These are phyloP conservation scores for Mallotus repandus DNA, from an alignment of 441 rosid species.

Conservation along the genomic window DNA sequence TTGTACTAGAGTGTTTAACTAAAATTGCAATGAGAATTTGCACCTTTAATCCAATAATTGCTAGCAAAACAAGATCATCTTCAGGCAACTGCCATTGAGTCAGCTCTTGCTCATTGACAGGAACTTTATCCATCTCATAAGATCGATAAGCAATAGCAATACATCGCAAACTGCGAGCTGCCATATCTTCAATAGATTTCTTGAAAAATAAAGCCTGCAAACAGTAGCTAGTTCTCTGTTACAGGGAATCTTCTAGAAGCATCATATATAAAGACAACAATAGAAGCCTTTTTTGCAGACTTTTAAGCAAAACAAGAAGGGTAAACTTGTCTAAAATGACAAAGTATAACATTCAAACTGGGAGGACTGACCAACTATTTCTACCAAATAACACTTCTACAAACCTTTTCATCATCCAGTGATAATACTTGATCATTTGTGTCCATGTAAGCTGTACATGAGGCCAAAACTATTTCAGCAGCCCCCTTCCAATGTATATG, in stretches of 20 bases:
- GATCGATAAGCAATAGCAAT: slow-evolving; percentile 85
- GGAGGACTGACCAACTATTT: background rate
- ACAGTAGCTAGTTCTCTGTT: slow-evolving; percentile 16
- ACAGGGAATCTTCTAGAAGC: background rate
- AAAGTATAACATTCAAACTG: background rate
- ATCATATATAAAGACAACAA: background rate
- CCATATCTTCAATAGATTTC: slow-evolving; percentile 84
- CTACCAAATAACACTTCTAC: background rate
- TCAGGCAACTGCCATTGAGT: slow-evolving; percentile 78
- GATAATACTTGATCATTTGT: slow-evolving; percentile 38
- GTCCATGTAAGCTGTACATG: slow-evolving; percentile 62
- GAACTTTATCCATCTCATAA: slow-evolving; percentile 62
- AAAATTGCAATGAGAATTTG: background rate
- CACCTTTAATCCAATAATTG: slow-evolving; percentile 92
- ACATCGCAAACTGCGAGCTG: slow-evolving; percentile 86
- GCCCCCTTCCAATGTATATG: slow-evolving; percentile 98
- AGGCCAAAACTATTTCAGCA: slow-evolving; percentile 85
- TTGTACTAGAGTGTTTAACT: too few relatives aligned
- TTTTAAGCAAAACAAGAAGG: background rate
- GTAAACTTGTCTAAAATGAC: background rate
- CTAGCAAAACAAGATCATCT: slow-evolving; percentile 80
- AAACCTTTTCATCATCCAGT: slow-evolving; percentile 70
- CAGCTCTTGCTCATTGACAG: slow-evolving; percentile 64
- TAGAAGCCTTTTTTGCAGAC: background rate
- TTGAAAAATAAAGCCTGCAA: slow-evolving; percentile 56